Evolutionary conservation across 495 filamentous ascomycete genomes (phyloP).

Genomic region (Bathelium albidoporum): DNA sequence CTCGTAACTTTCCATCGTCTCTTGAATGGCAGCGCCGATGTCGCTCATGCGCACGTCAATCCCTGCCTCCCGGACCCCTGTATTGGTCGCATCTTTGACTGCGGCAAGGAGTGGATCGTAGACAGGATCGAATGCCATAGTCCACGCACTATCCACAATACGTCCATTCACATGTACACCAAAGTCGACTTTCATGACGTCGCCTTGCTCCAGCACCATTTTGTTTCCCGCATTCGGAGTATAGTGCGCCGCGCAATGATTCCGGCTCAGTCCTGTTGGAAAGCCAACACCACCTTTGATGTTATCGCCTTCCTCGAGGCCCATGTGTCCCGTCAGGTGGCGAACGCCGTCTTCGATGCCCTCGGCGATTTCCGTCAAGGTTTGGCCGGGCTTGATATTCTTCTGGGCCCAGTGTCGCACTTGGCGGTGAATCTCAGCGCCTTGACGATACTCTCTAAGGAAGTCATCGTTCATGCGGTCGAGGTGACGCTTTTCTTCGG

Average conservation of each 20-base stretch:
- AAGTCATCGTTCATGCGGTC: constrained; percentile 46
- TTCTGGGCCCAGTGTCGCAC: constrained; percentile 49
- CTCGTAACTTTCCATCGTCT: constrained; percentile 60
- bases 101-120: constrained; percentile 53
- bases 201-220: constrained; percentile 43
- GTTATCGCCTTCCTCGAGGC: constrained; percentile 48
- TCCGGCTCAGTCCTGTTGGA: constrained; percentile 50
- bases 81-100: constrained; percentile 54
- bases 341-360: constrained; percentile 53
- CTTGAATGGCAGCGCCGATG: constrained; percentile 53
- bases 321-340: constrained; percentile 45
- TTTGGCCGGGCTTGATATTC: constrained; percentile 45
- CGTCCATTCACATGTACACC: constrained; percentile 55
- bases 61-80: constrained; percentile 49
- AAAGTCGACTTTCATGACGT: constrained; percentile 62
- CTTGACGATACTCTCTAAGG: constrained; percentile 50
- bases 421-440: constrained; percentile 51
- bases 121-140: constrained; percentile 49
- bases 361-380: constrained; percentile 48
- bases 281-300: constrained; percentile 53
- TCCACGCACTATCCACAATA: constrained; percentile 58
- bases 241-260: constrained; percentile 53
- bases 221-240: constrained; percentile 55
- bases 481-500: constrained; percentile 47
- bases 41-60: constrained; percentile 53